Evolutionary conservation across 148 eudicot genomes (phyloP), one percentile per base, ranked within the genome.

Genomic region (Cornus florida): DNA sequence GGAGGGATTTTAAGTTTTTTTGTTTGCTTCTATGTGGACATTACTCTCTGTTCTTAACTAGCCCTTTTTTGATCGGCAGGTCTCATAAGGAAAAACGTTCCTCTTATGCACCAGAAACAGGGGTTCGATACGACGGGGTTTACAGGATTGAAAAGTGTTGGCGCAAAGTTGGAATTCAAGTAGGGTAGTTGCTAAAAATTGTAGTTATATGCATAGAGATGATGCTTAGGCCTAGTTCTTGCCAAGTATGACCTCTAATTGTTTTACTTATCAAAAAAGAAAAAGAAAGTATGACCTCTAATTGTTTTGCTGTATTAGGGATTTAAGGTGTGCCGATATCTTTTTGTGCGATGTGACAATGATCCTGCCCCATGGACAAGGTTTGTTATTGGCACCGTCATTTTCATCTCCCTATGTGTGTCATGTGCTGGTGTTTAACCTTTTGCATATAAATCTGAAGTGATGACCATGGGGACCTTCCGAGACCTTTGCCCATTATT

Each of bases 361-460:
- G 93, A 91, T 67, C 99, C 99, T 83, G 97, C 99, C 35, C 99
- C 99, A 14, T 95, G 99, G 97, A 89, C 99, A 50, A 93, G 96
- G 99, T 93, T 73, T 67, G 91, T 72, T 43, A 22, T 48, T 38
- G 9, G 68, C 35, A 65, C 72, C 17, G 19, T 39, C 43, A 1
- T 22, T 43, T 35, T 69, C 43, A 14, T 33, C 22, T 68, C 2
- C 38, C 31, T 28, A 3, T 68, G 1, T 14, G 4, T 32, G 4
- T 75, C 17, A 6, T 71, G 5, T 57, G 68, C n/a, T 6, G n/a
- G 4, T 69, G 31, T 59, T 16, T 59, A 33, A 17, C 43, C 72
- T 71, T 70, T 38, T 53, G 33, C 33, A 60, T 39, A 65, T 72
- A n/a, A 39, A 67, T 76, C 28, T 79, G 79, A 81, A 95, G 99